Conservation (phyloP, 139 green algal species). For the Asterochloris erici region DNA sequence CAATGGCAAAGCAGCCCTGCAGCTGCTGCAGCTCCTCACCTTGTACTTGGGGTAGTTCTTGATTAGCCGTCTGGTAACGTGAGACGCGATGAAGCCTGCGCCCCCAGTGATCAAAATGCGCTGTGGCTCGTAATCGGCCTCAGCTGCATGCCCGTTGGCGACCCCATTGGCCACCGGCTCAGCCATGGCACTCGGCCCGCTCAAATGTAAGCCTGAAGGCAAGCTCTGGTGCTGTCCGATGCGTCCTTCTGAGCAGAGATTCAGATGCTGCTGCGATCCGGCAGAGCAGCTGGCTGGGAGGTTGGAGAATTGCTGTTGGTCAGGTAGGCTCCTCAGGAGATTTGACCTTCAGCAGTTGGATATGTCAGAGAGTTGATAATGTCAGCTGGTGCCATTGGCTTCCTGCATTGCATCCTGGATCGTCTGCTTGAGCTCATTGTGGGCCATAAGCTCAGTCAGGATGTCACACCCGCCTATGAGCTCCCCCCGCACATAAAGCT, state of each 20-base stretch:
- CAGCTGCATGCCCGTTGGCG: too few species aligned
- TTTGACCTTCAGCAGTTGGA: too few species aligned
- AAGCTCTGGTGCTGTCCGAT: too few species aligned
- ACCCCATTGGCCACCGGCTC: too few species aligned
- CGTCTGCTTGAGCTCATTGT: slow-evolving; percentile 36
- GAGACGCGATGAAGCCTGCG: slow-evolving; percentile 92
- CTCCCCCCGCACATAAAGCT: slow-evolving; percentile 82
- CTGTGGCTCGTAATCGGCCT: slow-evolving; percentile 53
- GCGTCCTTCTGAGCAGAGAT: too few species aligned
- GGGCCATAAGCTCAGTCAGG: slow-evolving; percentile 58
- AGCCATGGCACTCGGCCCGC: too few species aligned
- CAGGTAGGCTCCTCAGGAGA: too few species aligned
- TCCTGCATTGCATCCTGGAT: slow-evolving; percentile 25
- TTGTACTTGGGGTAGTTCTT: slow-evolving; percentile 86
- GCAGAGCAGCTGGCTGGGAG: too few species aligned
- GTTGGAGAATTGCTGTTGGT: too few species aligned
- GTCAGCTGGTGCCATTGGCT: not conserved
- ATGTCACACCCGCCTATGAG: slow-evolving; percentile 88
- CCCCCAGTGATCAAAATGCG: slow-evolving; percentile 87
- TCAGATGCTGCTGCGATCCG: too few species aligned
- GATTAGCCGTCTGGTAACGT: slow-evolving; percentile 75
- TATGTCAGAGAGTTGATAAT: too few species aligned
- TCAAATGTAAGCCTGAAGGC: too few species aligned
- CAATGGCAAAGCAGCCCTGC: not conserved
- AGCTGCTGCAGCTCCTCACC: slow-evolving; percentile 30